These are phyloP conservation scores for Toxicodendron radicans DNA, from an alignment of 345 rosid genomes.

Conservation along the genomic window DNA sequence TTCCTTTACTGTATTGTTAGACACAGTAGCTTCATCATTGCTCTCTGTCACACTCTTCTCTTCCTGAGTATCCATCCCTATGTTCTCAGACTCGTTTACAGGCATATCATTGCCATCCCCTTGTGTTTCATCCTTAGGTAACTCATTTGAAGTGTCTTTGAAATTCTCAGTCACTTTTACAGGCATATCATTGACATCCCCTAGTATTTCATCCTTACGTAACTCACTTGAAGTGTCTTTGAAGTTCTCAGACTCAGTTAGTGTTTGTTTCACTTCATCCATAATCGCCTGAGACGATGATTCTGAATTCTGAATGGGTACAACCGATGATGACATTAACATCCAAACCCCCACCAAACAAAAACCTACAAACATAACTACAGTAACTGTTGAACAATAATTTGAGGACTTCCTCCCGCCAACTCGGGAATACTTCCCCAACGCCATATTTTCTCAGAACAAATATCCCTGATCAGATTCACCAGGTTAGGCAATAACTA, in stretches of 20 bases:
- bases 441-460: slow-evolving; percentile 46
- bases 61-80: slow-evolving; percentile 26
- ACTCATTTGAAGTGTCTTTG: slow-evolving; percentile 33
- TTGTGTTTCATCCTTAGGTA: slow-evolving; percentile 34
- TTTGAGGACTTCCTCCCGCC: slow-evolving; percentile 64
- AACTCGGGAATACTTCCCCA: slow-evolving; percentile 58
- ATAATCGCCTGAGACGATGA: slow-evolving; percentile 35
- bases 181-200: slow-evolving; percentile 25
- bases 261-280: slow-evolving; percentile 32
- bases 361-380: slow-evolving; percentile 60
- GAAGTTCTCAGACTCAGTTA: slow-evolving; percentile 21
- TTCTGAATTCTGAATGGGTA: slow-evolving; percentile 40
- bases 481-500: slow-evolving; percentile 25
- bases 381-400: slow-evolving; percentile 59
- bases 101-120: slow-evolving; percentile 28
- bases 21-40: slow-evolving; percentile 11
- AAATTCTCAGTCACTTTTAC: slow-evolving; percentile 16
- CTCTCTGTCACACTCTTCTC: slow-evolving; percentile 28
- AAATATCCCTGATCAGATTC: slow-evolving; percentile 23
- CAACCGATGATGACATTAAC: slow-evolving; percentile 73
- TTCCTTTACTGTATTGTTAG: slow-evolving; percentile 19
- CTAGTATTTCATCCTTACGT: slow-evolving; percentile 33
- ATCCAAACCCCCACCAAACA: slow-evolving; percentile 85
- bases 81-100: slow-evolving; percentile 17
- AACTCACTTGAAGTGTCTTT: slow-evolving; percentile 39